Conservation (phyloP, 139 green algal genomes). For the Volvox africanus region DNA sequence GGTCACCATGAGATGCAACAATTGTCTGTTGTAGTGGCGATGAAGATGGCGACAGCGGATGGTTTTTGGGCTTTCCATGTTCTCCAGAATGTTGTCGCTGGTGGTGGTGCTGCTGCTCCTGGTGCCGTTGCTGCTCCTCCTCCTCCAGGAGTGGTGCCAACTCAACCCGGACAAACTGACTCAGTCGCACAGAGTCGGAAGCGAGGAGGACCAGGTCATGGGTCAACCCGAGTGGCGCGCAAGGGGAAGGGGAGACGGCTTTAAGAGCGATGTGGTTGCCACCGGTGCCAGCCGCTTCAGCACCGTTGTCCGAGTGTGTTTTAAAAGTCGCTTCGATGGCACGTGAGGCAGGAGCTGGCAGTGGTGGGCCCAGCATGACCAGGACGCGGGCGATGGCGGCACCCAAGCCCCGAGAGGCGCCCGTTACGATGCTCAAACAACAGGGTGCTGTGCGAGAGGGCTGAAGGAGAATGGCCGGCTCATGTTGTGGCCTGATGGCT, state of each 20-base stretch:
- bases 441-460: neutral
- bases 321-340: neutral
- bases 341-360: neutral
- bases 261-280: no score
- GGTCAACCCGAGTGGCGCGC: neutral
- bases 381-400: slow-evolving; percentile 10
- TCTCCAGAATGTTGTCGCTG: neutral
- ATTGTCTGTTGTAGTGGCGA: no score
- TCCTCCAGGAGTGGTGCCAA: neutral
- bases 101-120: neutral
- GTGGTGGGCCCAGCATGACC: neutral
- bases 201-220: slow-evolving; percentile 36
- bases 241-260: no score
- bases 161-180: neutral
- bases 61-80: no score
- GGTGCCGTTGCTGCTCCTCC: neutral
- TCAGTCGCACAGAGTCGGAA: neutral
- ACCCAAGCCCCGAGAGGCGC: slow-evolving; percentile 25
- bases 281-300: neutral
- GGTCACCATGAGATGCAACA: no score
- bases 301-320: neutral
- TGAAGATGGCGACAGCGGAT: no score
- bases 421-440: slow-evolving; percentile 31
- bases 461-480: no score
- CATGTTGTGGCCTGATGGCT: no score